Evolutionary conservation across 2,329 filamentous ascomycete genomes (phyloP), one percentile per base, ranked within the genome.

Genomic region (Fusarium sacchari): DNA sequence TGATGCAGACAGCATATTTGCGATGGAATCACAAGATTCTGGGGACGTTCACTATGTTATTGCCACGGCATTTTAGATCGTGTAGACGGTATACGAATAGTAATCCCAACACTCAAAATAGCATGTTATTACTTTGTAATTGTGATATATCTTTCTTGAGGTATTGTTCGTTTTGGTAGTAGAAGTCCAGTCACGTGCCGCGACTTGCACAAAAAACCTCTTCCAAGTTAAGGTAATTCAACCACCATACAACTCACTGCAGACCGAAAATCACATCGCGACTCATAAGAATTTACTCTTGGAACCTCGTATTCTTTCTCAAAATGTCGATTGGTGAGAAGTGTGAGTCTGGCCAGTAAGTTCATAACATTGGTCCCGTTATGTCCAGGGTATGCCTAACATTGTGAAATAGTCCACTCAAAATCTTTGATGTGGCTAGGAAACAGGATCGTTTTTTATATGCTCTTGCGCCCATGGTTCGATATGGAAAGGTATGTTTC

Each of bases 401-500:
- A 40, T 17, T 20, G 15, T n/a, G 28, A 43, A 39, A 39, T 62
- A 90, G 89, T 77, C 89, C 89, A 15, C 84, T 90, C 71, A 88
- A 88, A 74, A 83, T 92, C 56, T 91, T 92, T 74, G 87, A 90
- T 72, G 78, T 85, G 46, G 86, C 88, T 10, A 87, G 84, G 76
- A 81, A 82, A 52, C 83, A 89, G 71, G 83, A 85, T 39, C 84
- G 87, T 67, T 87, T 90, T 50, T 72, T 92, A 12, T 88, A 88
- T 75, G 86, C 90, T 26, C 89, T 86, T 50, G 90, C 90, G 20
- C 90, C 90, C n/a, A 92, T 92, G 90, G 90, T 92, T 61, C 85
- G 90, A 69, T 92, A 90, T 78, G 88, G 88, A 81, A 90, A 90
- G 82, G 86, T 82, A 79, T 3, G 7, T 9, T 5, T 20, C 8